phyloP scores from a whole-genome alignment of 805 yeast genomes.

The Spathaspora boniae region DNA sequence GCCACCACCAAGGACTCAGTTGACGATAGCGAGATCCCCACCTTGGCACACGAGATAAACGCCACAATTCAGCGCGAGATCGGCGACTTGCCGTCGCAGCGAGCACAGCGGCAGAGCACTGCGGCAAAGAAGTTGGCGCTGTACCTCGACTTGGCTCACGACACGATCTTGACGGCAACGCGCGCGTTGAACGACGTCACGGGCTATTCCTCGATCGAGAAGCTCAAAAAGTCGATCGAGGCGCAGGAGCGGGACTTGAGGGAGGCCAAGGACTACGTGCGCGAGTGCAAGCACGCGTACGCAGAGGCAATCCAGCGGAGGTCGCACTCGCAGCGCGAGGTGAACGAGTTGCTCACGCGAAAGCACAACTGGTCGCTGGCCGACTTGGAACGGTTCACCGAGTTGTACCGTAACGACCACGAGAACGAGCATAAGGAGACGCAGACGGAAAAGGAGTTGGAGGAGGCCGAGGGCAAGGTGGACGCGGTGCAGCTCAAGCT shows the following conservation, averaged over 20 bases:
- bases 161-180: slow-evolving; percentile 56
- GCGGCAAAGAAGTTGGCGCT: slow-evolving; percentile 37
- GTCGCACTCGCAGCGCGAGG: slow-evolving; percentile 71
- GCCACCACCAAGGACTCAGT: slow-evolving; percentile 6
- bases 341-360: slow-evolving; percentile 82
- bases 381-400: slow-evolving; percentile 84
- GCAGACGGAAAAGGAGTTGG: slow-evolving; percentile 45
- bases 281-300: slow-evolving; percentile 47
- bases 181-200: slow-evolving; percentile 83
- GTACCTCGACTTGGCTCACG: slow-evolving; percentile 55
- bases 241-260: slow-evolving; percentile 50
- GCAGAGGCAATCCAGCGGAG: slow-evolving; percentile 61
- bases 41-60: slow-evolving; percentile 9
- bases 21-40: slow-evolving; percentile 6
- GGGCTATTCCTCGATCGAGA: slow-evolving; percentile 81
- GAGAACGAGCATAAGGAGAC: slow-evolving; percentile 59
- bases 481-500: slow-evolving; percentile 69
- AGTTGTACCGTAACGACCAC: slow-evolving; percentile 77
- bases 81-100: slow-evolving; percentile 43
- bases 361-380: slow-evolving; percentile 75
- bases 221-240: slow-evolving; percentile 60
- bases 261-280: slow-evolving; percentile 46
- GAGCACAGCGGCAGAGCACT: slow-evolving; percentile 38
- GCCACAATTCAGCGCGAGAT: slow-evolving; percentile 15
- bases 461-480: slow-evolving; percentile 53